Percentiles rank a stretch among this genome's conserved stretches.
Evolutionary conservation across 441 rosid genomes (phyloP).

Genomic region (Euphorbia schlechtendalii): DNA sequence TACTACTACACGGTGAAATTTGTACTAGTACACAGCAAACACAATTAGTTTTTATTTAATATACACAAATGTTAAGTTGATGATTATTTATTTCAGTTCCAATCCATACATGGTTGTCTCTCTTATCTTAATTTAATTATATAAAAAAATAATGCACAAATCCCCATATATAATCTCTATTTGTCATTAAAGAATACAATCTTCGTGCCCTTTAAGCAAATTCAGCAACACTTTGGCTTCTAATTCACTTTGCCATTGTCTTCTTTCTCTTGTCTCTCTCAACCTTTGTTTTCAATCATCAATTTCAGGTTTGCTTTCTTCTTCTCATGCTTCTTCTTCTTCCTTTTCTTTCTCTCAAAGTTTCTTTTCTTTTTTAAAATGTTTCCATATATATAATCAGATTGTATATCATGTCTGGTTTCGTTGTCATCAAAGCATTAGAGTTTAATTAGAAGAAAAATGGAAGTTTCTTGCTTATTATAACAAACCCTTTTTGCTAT

Average conservation of each 20-base stretch:
- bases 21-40: background rate
- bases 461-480: too few relatives aligned
- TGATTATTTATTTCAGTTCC: conserved; percentile 27
- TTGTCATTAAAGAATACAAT: conserved; percentile 9
- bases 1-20: too few relatives aligned
- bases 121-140: conserved; percentile 1
- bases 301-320: conserved; percentile 32
- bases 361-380: background rate
- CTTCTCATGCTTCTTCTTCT: background rate
- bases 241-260: conserved; percentile 15
- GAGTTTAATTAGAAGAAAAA: too few relatives aligned
- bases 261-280: conserved; percentile 27
- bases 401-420: background rate
- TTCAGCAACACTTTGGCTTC: conserved; percentile 29
- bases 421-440: too few relatives aligned
- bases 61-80: background rate
- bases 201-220: conserved; percentile 57
- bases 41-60: background rate
- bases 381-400: background rate
- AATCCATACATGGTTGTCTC: conserved; percentile 22
- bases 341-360: background rate
- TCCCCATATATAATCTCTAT: too few relatives aligned
- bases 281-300: conserved; percentile 20
- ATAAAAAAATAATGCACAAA: background rate
- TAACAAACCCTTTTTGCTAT: too few relatives aligned